Base-by-base conservation (phyloP, 2,329 filamentous ascomycete genomes). In the Annulohypoxylon truncatum region DNA sequence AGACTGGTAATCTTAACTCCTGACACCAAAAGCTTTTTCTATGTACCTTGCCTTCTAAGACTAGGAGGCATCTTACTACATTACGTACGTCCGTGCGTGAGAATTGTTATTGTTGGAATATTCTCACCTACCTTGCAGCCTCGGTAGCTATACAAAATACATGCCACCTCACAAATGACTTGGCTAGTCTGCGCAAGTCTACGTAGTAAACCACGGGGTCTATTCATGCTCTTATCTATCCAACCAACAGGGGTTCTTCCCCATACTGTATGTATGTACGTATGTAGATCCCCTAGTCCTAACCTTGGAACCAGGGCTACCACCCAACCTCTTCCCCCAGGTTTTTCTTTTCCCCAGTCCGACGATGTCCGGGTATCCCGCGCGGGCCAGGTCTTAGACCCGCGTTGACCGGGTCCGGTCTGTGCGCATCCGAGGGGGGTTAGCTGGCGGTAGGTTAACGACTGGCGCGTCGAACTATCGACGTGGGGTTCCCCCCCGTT, bases 341-440 rank as follows among this genome's bases (percentile, higher is more conserved):
- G 18, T 47, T 51, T 51, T 50, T 50, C 4, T 44, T 44, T 46
- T 54, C 50, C 50, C 58, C 58, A 48, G 42, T 22, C 42, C 42
- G 31, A 31, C 18, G 47, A 22, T 10, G 24, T 40, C 40, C 42
- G 20, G 35, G 20, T 40, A 15, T 55, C 58, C 40, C 50, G 42
- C 58, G 42, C 40, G 28, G 48, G 15, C 24, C 24, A 20, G 24
- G 20, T 38, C 47, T 51, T 28, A 22, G 38, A 31, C 24, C 15
- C 42, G 57, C 28, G 46, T 53, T 51, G 20, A 20, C 38, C 28
- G 29, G 8, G 33, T 44, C 22, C 42, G n/a, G 9, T 42, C 28
- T 33, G 18, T 54, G 24, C 29, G 58, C 35, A n/a, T 20, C 35
- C 20, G 38, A 60, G 18, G 15, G 15, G 12, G 46, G 55, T 42